Evolutionary conservation across 2,329 filamentous ascomycete genomes (phyloP).

Genomic region (Amauroascus verrucosus): DNA sequence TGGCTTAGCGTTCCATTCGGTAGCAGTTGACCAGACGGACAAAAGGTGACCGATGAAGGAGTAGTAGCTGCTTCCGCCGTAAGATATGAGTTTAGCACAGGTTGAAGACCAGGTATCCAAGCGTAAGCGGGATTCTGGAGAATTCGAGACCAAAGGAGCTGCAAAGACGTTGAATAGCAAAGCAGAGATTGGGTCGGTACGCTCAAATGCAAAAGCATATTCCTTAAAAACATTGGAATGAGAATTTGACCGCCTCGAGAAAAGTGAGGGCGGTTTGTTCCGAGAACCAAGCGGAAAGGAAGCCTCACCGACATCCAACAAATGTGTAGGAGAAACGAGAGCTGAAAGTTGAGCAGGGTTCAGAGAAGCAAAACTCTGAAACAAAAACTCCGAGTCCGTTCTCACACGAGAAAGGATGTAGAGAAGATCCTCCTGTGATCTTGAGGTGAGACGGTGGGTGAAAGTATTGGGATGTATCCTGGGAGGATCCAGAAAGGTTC

Average conservation of each 20-base stretch:
- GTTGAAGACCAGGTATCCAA: conserved; percentile 81
- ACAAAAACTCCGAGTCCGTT: conserved; percentile 78
- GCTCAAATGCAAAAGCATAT: conserved; percentile 75
- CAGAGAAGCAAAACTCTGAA: conserved; percentile 67
- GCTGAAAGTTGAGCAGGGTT: conserved; percentile 65
- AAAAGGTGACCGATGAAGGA: conserved; percentile 74
- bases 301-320: conserved; percentile 71
- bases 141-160: conserved; percentile 71
- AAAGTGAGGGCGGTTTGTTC: conserved; percentile 40
- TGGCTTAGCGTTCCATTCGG: conserved; percentile 78
- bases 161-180: conserved; percentile 84
- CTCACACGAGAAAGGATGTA: conserved; percentile 72
- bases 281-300: conserved; percentile 59
- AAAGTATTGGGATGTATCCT: conserved; percentile 30
- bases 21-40: conserved; percentile 76
- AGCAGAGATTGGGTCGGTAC: conserved; percentile 74
- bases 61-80: conserved; percentile 65
- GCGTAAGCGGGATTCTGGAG: conserved; percentile 66
- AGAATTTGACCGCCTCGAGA: conserved; percentile 38
- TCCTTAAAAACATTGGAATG: conserved; percentile 59
- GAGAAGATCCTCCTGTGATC: conserved; percentile 64
- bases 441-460: conserved; percentile 58
- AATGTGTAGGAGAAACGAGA: conserved; percentile 67
- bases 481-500: conserved; percentile 28
- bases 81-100: conserved; percentile 70